Conservation (phyloP, 305 asterid species). For the Stenogyne calaminthoides region DNA sequence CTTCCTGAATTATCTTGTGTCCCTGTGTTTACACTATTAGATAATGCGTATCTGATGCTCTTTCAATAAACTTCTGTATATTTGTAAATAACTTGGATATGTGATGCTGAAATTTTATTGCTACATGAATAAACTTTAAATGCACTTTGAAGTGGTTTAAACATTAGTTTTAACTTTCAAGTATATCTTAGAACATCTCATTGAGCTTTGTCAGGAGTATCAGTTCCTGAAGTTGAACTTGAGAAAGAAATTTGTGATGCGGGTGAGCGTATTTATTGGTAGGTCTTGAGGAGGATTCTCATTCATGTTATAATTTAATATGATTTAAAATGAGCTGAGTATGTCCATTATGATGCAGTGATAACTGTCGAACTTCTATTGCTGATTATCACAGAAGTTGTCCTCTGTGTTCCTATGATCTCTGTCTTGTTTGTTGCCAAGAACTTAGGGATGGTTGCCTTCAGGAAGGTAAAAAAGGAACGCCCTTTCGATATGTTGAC, state of each 20-base stretch:
- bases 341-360: no score
- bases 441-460: constrained; percentile 60
- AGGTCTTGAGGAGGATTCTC: constrained; percentile 22
- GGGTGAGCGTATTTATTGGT: constrained; percentile 65
- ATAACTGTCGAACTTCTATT: constrained; percentile 68
- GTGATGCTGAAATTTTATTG: constrained; percentile 1
- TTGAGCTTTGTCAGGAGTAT: constrained; percentile 39
- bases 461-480: constrained; percentile 49
- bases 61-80: no score
- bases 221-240: constrained; percentile 40
- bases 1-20: constrained; percentile 21
- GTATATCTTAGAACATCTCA: neutral
- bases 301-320: neutral
- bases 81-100: neutral
- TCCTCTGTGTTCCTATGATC: constrained; percentile 22
- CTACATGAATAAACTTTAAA: neutral
- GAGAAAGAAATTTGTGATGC: constrained; percentile 25
- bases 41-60: neutral
- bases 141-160: neutral
- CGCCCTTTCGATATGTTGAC: constrained; percentile 32
- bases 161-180: neutral
- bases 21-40: neutral
- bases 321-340: constrained; percentile 5
- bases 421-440: constrained; percentile 66
- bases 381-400: constrained; percentile 69